phyloP scores from a whole-genome alignment of 768 basidiomycete genomes.

The Hygrocybe punicea region DNA sequence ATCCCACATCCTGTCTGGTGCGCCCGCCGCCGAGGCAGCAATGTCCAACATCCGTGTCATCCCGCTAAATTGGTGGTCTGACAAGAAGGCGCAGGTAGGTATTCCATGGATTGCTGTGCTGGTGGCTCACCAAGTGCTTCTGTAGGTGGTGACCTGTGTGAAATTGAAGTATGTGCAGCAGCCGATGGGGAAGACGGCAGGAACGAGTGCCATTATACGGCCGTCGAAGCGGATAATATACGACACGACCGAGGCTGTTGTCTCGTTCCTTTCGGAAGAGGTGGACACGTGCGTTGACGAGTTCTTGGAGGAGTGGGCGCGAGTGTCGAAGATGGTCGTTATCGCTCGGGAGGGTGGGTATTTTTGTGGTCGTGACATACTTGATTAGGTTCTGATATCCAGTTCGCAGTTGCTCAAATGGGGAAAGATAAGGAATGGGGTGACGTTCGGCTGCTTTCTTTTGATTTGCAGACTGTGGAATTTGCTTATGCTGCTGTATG shows the following conservation, averaged over 20 bases:
- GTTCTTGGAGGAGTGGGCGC: slow-evolving; percentile 89
- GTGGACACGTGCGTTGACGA: slow-evolving; percentile 87
- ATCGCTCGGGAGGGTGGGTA: slow-evolving; percentile 79
- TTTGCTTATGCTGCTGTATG: slow-evolving; percentile 71
- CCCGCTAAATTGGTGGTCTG: slow-evolving; percentile 89
- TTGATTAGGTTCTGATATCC: slow-evolving; percentile 1
- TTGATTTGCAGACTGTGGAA: slow-evolving; percentile 90
- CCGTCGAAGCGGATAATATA: slow-evolving; percentile 87
- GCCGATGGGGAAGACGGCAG: slow-evolving; percentile 69
- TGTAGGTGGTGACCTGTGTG: slow-evolving; percentile 80
- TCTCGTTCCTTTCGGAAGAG: slow-evolving; percentile 83
- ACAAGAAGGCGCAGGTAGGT: slow-evolving; percentile 59
- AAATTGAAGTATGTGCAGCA: slow-evolving; percentile 89
- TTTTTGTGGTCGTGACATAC: neutral
- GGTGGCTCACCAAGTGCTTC: neutral
- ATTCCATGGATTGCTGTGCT: slow-evolving; percentile 6
- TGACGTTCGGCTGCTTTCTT: slow-evolving; percentile 80
- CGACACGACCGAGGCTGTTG: slow-evolving; percentile 82
- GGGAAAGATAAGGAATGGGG: slow-evolving; percentile 66
- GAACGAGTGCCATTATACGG: slow-evolving; percentile 62
- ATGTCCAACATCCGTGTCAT: slow-evolving; percentile 90
- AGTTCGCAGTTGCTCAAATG: slow-evolving; percentile 70
- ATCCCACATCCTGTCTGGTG: slow-evolving; percentile 73
- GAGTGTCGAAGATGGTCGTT: slow-evolving; percentile 90
- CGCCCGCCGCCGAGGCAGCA: slow-evolving; percentile 85